phyloP scores from a whole-genome alignment of 2,329 filamentous ascomycete species.

The Scortechinia acanthostroma region DNA sequence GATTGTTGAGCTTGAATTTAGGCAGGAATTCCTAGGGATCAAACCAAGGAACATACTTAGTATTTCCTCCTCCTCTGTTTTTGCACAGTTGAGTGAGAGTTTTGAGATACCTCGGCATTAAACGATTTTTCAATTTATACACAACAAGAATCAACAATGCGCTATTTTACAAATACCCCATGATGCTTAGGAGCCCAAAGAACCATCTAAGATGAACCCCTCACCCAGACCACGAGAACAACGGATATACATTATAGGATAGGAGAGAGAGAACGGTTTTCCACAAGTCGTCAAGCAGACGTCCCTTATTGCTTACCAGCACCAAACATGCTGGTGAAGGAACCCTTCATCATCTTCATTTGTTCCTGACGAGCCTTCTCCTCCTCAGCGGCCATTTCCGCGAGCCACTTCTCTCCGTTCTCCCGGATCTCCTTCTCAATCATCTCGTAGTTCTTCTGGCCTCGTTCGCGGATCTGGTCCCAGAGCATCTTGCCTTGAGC shows the following conservation, averaged over 20 bases:
- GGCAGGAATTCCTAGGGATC: too few species aligned
- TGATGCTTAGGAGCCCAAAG: background rate
- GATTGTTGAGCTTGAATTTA: too few species aligned
- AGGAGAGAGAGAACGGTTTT: background rate
- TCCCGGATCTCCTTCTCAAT: conserved; percentile 86
- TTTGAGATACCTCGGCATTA: background rate
- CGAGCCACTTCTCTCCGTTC: conserved; percentile 91
- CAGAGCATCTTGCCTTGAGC: conserved; percentile 94
- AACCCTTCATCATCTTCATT: conserved; percentile 85
- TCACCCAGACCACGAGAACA: background rate
- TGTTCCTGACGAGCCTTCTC: conserved; percentile 85
- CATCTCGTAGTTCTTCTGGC: conserved; percentile 80
- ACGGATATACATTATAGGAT: background rate
- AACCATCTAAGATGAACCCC: background rate
- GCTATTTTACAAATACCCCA: background rate
- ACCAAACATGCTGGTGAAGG: conserved; percentile 52
- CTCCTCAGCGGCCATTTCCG: conserved; percentile 81
- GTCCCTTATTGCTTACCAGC: background rate
- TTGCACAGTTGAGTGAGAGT: too few species aligned
- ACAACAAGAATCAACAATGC: background rate
- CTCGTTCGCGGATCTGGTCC: conserved; percentile 86
- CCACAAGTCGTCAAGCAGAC: background rate
- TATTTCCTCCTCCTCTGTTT: too few species aligned
- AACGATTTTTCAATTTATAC: background rate
- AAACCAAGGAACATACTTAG: too few species aligned